Conservation (phyloP, 2,329 filamentous ascomycete genomes). For the Fusarium dlaminii region DNA sequence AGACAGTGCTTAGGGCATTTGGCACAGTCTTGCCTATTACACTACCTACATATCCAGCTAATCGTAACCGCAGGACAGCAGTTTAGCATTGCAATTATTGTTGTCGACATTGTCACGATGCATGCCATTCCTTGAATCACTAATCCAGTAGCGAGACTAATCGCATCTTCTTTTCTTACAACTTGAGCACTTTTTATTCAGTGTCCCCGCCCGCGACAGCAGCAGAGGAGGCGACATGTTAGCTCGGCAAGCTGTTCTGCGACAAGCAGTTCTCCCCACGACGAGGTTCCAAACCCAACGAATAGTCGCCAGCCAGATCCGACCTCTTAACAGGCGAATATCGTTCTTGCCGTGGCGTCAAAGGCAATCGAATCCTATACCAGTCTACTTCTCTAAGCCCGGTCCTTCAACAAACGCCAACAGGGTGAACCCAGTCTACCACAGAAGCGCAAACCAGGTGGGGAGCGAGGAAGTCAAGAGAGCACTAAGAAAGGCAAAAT, state of each 20-base stretch:
- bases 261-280: conserved; percentile 29
- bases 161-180: neutral
- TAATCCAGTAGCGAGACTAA: neutral
- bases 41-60: neutral
- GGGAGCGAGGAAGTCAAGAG: conserved; percentile 20
- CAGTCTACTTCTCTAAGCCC: conserved; percentile 47
- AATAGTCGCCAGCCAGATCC: conserved; percentile 33
- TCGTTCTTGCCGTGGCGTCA: conserved; percentile 49
- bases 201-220: neutral
- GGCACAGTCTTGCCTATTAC: neutral
- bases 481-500: conserved; percentile 35
- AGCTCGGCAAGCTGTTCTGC: conserved; percentile 36
- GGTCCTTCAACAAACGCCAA: neutral
- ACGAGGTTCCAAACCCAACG: conserved; percentile 33
- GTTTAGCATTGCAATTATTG: conserved; percentile 3
- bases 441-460: neutral
- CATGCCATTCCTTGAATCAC: conserved; percentile 18
- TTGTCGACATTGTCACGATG: conserved; percentile 35
- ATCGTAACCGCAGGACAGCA: conserved; percentile 5
- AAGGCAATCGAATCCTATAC: conserved; percentile 35
- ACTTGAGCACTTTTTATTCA: neutral
- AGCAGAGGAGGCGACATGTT: conserved; percentile 34
- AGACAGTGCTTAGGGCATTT: neutral
- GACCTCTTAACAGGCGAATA: conserved; percentile 40
- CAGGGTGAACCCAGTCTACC: neutral